Conservation (phyloP, 805 yeast species). For the Blastobotrys robertii region DNA sequence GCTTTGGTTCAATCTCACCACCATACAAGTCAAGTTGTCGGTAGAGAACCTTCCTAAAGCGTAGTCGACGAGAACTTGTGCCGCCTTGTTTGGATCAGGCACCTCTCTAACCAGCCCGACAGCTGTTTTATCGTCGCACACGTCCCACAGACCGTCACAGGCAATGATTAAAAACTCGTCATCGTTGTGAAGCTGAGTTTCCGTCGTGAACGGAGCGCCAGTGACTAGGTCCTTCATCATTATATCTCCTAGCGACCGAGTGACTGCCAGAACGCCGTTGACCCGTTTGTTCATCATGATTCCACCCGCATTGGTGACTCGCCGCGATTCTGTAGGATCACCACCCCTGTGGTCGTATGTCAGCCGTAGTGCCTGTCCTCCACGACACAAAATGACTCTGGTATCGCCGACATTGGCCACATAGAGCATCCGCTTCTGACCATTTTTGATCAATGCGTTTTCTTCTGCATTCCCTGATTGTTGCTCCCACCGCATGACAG, state of each 20-base stretch:
- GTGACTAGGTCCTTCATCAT: conserved; percentile 80
- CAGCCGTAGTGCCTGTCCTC: conserved; percentile 60
- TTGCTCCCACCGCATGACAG: conserved; percentile 32
- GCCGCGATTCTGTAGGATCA: conserved; percentile 61
- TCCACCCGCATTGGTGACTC: conserved; percentile 76
- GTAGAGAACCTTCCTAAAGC: conserved; percentile 75
- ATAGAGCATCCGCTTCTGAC: conserved; percentile 49
- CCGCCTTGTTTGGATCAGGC: conserved; percentile 53
- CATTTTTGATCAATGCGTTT: conserved; percentile 21
- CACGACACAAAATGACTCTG: conserved; percentile 64
- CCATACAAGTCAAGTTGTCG: conserved; percentile 91
- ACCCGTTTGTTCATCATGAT: conserved; percentile 80
- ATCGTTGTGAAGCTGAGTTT: conserved; percentile 34
- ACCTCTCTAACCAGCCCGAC: conserved; percentile 55
- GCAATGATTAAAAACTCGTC: conserved; percentile 84
- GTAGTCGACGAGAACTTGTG: conserved; percentile 51
- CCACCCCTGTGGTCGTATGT: conserved; percentile 90
- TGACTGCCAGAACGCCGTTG: conserved; percentile 89
- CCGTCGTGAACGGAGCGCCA: conserved; percentile 86
- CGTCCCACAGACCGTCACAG: conserved; percentile 98
- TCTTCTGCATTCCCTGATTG: no score
- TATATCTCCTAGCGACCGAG: conserved; percentile 88
- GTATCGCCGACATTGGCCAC: conserved; percentile 97
- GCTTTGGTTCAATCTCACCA: conserved; percentile 38
- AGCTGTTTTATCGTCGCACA: conserved; percentile 74